Evolutionary conservation across 169 alveolate genomes (phyloP), one percentile per base, ranked within the genome.

Genomic region (Sarcocystis neurona): DNA sequence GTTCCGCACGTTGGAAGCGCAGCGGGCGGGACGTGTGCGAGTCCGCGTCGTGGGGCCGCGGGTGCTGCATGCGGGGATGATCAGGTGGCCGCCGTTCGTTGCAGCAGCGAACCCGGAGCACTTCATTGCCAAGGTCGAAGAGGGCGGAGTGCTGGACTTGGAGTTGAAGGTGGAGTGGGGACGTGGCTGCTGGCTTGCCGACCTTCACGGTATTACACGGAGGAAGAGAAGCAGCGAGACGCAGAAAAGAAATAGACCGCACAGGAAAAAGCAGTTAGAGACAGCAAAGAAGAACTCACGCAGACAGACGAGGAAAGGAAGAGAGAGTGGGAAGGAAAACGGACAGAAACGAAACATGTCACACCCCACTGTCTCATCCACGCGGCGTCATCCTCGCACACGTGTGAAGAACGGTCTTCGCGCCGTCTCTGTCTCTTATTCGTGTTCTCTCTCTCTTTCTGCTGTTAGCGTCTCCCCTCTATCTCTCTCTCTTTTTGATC

Each of bases 111-210:
- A 93, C 44, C 95, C 93, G 34, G 96, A 93, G 74, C 94, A 94
- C 66, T 94, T 93, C 89, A 93, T 95, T 23, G 90, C 96, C 50
- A 91, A 90, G 27, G 56, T 95, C 27, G 94, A 95, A 43, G 95
- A 93, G 87, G 94, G 94, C 53, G 97, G 94, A 27, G 89, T 56
- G 37, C 63, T 95, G 20, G 97, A 94, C 74, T 90, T 95, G 27
- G 96, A 95, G 27, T 58, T 95, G 12, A 94, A 95, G 74, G 92
- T 95, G 39, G 97, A 95, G 88, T 95, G 96, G 96, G 97, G 97
- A 0, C 84, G 96, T 32, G 97, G 97, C 15, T 80, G 79, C 63
- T 93, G 95, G 95, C 85, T 93, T 5, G 96, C 94, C 34, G 96
- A 93, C 47, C 56, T 72, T 5, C 70, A 87, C n/a, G 96, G 96